Base-by-base conservation (phyloP, 2,329 filamentous ascomycete genomes). In the Penicillium occitanis region DNA sequence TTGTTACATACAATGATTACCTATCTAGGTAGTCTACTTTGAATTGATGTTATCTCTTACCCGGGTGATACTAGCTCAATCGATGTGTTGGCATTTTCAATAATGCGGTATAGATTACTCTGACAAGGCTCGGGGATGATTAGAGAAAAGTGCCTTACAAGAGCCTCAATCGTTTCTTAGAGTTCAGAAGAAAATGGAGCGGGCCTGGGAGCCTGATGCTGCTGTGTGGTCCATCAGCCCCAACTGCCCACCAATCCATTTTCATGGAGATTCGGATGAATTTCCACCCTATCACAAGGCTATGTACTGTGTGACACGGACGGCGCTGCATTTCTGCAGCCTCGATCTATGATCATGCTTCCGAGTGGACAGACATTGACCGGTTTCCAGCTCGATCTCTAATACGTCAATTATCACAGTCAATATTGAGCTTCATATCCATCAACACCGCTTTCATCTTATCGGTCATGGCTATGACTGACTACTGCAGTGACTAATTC, bases 61-160 rank as follows among this genome's bases (percentile, higher is more conserved):
- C 53, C 53, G 33, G 53, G 53, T 57, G 11, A n/a, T 22, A 37
- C 13, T 14, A 57, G 53, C n/a, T 40, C 19, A 4, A 40, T 57
- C 33, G 30, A 57, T 57, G 53, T n/a, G 53, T 57, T 57, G 53
- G 53, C 53, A 57, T 37, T 4, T 25, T 57, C 13, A 11, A 57
- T 37, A 22, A 11, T 57, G 17, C n/a, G 22, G 10, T 30, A n/a
- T 6, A 19, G 4, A 57, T 19, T 17, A 14, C 14, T 14, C 13
- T 6, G 3, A 53, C n/a, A 14, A 55, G 51, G 28, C 51, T 55
- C 17, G 28, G 17, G 13, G n/a, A 22, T 14, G 51, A 22, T 35
- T 5, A 13, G 22, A 37, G n/a, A 37, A n/a, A 37, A 22, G 51
- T 22, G 51, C 3, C 17, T 17, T 30, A 1, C 48, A 30, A 33